Base-by-base conservation (phyloP, 2,329 filamentous ascomycete species). In the Trichoderma endophyticum region DNA sequence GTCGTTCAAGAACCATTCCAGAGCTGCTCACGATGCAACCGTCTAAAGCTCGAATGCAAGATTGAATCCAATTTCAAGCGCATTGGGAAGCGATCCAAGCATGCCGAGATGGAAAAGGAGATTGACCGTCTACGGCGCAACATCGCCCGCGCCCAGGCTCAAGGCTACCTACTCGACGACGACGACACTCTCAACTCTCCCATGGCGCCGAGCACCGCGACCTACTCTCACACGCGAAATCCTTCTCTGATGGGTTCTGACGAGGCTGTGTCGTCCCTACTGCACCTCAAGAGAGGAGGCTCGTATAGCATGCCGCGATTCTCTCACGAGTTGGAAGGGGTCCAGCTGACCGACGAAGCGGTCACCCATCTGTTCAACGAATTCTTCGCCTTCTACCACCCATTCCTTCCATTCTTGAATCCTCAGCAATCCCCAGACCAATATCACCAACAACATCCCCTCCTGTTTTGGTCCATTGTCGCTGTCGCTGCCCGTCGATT, bases 401-500 rank as follows among this genome's bases (percentile, higher is more conserved):
- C 89, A 1, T 95, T 93, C 78, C 83, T 95, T 18, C 92, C 93
- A 0, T 92, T 95, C 77, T 87, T 95, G 75, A 92, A 90, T 76
- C 86, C 89, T 6, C 79, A 85, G 11, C 89, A 91, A 75, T 83
- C 88, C 0, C 91, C 93, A 2, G 92, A 96, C 61, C 85, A 90
- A 72, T 96, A 93, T 79, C 92, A 92, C 78, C 87, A 90, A 73
- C 91, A 95, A 77, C 92, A 94, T 65, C 90, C 91, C 4, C 85
- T 97, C 15, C 87, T 97, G 1, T 97, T 97, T 81, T 97, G 94
- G 94, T 88, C 92, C 62, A 91, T 95, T 72, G 85, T 95, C 60
- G 88, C 92, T 43, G 90, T 94, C 70, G 92, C 92, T 26, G 89
- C 92, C 56, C 89, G 93, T 66, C 90, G 92, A 51, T 94, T 91